Evolutionary conservation across 2,329 filamentous ascomycete genomes (phyloP).

Genomic region (Penicillium fuscoglaucum): DNA sequence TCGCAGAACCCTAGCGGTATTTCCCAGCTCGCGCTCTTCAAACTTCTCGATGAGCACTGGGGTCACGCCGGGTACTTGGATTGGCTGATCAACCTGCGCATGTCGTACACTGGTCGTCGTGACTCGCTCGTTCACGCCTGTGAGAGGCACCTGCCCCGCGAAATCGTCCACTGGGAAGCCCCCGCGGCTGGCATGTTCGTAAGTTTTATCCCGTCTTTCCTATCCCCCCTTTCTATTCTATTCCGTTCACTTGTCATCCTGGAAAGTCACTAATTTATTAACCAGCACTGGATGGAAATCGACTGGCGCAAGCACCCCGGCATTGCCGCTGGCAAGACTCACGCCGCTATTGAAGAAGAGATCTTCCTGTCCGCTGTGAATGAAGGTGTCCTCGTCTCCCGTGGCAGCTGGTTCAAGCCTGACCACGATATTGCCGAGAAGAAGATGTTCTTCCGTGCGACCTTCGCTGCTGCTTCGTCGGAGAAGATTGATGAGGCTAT

Average conservation of each 20-base stretch:
- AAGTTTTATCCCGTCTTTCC: constrained; percentile 44
- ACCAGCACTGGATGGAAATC: constrained; percentile 50
- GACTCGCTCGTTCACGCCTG: constrained; percentile 77
- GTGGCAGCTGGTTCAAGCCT: constrained; percentile 89
- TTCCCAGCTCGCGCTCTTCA: constrained; percentile 79
- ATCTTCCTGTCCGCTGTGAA: constrained; percentile 78
- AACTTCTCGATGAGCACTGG: constrained; percentile 91
- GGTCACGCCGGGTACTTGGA: constrained; percentile 85
- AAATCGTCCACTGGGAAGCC: constrained; percentile 75
- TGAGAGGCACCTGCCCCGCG: constrained; percentile 70
- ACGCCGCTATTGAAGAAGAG: constrained; percentile 69
- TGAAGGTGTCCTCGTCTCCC: constrained; percentile 74
- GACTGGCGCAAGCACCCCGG: constrained; percentile 50
- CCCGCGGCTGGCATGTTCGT: constrained; percentile 95
- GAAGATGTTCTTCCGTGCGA: constrained; percentile 83
- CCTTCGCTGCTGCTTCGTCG: constrained; percentile 77
- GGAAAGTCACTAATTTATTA: not conserved
- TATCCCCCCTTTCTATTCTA: not conserved
- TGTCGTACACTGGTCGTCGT: constrained; percentile 77
- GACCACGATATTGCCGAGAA: constrained; percentile 60
- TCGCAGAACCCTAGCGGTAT: constrained; percentile 85
- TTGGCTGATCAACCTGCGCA: constrained; percentile 81
- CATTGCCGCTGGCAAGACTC: constrained; percentile 38
- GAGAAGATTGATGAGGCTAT: constrained; percentile 72
- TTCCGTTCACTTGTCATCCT: not conserved